Evolutionary conservation across 257 asterid genomes (phyloP), one percentile per base, ranked within the genome.

Genomic region (Plantago elongata): DNA sequence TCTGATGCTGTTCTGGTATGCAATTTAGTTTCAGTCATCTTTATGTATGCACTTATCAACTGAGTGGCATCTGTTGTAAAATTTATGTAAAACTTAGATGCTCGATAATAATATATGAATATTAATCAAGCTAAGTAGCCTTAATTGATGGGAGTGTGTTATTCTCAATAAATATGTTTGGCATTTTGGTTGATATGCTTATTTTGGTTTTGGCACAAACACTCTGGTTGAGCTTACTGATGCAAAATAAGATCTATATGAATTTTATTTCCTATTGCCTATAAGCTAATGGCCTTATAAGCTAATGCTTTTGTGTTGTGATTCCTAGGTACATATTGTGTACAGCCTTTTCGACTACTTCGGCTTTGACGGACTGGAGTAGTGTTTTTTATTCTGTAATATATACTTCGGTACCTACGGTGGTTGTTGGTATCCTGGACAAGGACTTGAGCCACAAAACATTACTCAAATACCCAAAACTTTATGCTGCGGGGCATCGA

Each of bases 291-390:
- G 60, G n/a, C n/a, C n/a, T n/a, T 54, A 54, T 27, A n/a, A 63
- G 27, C 63, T 61, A 9, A 45, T 58, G 60, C 47, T 54, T 61
- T 54, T 61, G 51, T 15, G 6, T 64, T 54, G 29, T 64, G 54
- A 44, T 64, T 60, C 42, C 57, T 88, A 93, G 99, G 99, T 93
- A 83, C 72, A 81, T 89, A 69, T 69, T 93, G 75, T 93, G 67
- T 70, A 80, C 97, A 22, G 99, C 88, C 69, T 93, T 86, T 76
- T 93, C 99, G 42, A 83, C 99, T 49, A 93, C 96, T 47, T 87
- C 96, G 60, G 97, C 99, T 8, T 68, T 93, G 68, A 93, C 99
- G 62, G 99, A 89, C 64, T 89, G 95, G 97, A 93, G 99, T 65
- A 87, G 96, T 65, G 99, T 93, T 45, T 84, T 93, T 45, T 93